Percentiles rank a stretch among this genome's conserved stretches.
phyloP scores from a whole-genome alignment of 352 stramenopile species.

The Pythium phragmitis region DNA sequence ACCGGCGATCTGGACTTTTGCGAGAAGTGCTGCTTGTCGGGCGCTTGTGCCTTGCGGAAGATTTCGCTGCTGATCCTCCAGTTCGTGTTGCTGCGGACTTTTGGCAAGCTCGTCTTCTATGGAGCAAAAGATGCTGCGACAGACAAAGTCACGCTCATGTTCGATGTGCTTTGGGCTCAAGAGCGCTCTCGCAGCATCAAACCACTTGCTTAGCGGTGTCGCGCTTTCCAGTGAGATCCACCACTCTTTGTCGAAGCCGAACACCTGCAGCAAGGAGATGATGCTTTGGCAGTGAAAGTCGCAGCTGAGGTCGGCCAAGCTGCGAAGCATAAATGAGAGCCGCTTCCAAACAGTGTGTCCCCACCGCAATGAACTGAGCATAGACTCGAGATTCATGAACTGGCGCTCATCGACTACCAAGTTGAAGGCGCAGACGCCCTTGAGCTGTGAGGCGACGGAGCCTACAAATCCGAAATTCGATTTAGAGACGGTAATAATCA shows the following conservation, averaged over 20 bases:
- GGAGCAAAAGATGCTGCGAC: conserved; percentile 60
- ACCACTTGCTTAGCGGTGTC: conserved; percentile 27
- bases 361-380: conserved; percentile 16
- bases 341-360: conserved; percentile 13
- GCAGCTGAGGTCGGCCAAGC: conserved; percentile 23
- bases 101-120: conserved; percentile 50
- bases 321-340: conserved; percentile 6
- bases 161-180: conserved; percentile 36
- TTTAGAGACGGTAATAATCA: not conserved
- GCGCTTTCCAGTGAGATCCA: conserved; percentile 26
- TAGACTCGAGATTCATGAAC: conserved; percentile 15
- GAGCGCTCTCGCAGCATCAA: conserved; percentile 36
- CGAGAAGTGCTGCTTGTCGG: conserved; percentile 24
- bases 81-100: conserved; percentile 50
- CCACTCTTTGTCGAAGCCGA: not conserved
- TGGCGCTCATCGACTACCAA: conserved; percentile 8
- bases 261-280: not conserved
- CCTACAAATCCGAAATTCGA: conserved; percentile 5
- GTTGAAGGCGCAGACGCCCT: conserved; percentile 4
- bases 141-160: conserved; percentile 45
- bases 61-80: conserved; percentile 50
- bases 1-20: conserved; percentile 26
- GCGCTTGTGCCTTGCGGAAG: conserved; percentile 40
- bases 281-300: conserved; percentile 23
- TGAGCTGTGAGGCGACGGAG: conserved; percentile 13